Evolutionary conservation across 768 basidiomycete species (phyloP).

Genomic region (Mycena rebaudengoi): DNA sequence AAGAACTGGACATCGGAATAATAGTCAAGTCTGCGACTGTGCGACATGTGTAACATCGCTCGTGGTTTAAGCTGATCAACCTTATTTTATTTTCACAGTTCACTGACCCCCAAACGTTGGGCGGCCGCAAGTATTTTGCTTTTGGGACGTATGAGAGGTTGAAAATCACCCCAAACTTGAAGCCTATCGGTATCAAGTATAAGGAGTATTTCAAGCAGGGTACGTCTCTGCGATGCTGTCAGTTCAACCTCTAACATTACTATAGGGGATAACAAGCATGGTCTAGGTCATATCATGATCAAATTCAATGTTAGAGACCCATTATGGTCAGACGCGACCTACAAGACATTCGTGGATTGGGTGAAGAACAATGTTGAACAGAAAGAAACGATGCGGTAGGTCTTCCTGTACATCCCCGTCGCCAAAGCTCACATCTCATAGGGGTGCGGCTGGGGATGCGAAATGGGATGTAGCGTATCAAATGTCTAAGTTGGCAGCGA

Average conservation of each 20-base stretch:
- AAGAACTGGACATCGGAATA: slow-evolving; percentile 8
- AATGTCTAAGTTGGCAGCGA: background rate
- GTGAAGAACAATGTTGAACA: background rate
- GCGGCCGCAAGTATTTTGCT: slow-evolving; percentile 4
- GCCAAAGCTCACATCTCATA: background rate
- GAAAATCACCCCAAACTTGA: background rate
- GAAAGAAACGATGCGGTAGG: too few species aligned
- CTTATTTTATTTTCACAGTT: slow-evolving; percentile 9
- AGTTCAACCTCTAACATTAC: background rate
- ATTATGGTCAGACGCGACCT: slow-evolving; percentile 16
- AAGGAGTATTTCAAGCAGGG: slow-evolving; percentile 8
- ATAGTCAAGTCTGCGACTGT: background rate
- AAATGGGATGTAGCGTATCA: slow-evolving; percentile 10
- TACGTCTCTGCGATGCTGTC: background rate
- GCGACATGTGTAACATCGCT: background rate
- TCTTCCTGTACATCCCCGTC: background rate
- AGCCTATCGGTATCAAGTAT: slow-evolving; percentile 1
- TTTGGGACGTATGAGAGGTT: slow-evolving; percentile 5
- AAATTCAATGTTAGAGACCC: slow-evolving; percentile 25
- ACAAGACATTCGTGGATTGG: slow-evolving; percentile 11
- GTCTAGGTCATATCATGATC: slow-evolving; percentile 28
- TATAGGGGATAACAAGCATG: slow-evolving; percentile 19
- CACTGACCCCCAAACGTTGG: background rate
- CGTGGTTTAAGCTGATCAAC: background rate
- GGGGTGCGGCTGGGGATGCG: background rate